phyloP scores from a whole-genome alignment of 352 stramenopile genomes.

The Phytophthora uliginosa region DNA sequence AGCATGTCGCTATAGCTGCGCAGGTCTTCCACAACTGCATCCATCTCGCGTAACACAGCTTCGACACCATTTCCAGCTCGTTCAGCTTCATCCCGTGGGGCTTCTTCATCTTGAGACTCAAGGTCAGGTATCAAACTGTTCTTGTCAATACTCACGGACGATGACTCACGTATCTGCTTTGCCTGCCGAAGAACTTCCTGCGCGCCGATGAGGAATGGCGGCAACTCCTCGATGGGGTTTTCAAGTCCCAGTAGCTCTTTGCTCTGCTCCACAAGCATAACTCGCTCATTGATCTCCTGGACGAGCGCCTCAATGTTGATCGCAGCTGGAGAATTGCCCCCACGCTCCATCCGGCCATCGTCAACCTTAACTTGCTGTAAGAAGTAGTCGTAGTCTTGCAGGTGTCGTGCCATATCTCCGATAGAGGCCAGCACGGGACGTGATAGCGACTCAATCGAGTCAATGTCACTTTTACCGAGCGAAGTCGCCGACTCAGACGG shows the following conservation, averaged over 20 bases:
- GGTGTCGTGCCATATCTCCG: conserved; percentile 59
- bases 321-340: conserved; percentile 16
- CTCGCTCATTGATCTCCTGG: conserved; percentile 45
- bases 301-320: conserved; percentile 49
- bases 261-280: conserved; percentile 41
- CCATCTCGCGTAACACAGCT: conserved; percentile 31
- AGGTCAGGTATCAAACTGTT: not conserved
- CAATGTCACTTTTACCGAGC: conserved; percentile 24
- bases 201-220: conserved; percentile 31
- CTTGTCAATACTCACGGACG: conserved; percentile 5
- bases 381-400: conserved; percentile 77
- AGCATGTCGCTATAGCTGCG: conserved; percentile 32
- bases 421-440: conserved; percentile 59
- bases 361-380: conserved; percentile 44
- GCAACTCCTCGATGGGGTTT: conserved; percentile 45
- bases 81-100: not conserved
- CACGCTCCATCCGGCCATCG: not conserved
- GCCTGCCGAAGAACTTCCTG: conserved; percentile 31
- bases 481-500: conserved; percentile 17
- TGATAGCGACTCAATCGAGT: conserved; percentile 24
- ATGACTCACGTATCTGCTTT: conserved; percentile 31
- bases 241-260: conserved; percentile 41
- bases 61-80: conserved; percentile 11
- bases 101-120: not conserved
- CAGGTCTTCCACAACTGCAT: conserved; percentile 39